phyloP scores from a whole-genome alignment of 768 basidiomycete species.

The Mycena sanguinolenta region DNA sequence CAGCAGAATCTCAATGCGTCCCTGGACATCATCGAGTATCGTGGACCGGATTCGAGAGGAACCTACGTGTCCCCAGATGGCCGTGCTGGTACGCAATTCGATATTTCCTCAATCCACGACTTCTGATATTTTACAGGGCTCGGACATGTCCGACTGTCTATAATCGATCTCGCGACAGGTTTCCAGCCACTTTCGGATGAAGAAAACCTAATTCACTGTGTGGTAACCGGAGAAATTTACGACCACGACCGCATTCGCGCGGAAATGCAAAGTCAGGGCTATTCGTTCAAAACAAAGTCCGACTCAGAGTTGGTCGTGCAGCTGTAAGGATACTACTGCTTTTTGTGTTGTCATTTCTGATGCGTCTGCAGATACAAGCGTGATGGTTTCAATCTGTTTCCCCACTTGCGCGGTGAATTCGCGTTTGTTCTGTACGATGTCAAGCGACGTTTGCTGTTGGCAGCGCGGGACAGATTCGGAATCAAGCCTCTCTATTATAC shows the following conservation, averaged over 20 bases:
- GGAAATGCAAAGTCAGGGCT: no score
- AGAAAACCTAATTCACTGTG: no score
- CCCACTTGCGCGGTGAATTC: no score
- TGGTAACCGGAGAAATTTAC: no score
- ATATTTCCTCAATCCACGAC: neutral
- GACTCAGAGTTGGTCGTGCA: conserved; percentile 38
- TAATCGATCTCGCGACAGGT: no score
- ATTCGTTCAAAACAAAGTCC: conserved; percentile 32
- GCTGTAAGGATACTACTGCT: conserved; percentile 30
- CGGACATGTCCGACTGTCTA: conserved; percentile 36
- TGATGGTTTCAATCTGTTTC: no score
- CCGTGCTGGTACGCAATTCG: conserved; percentile 29
- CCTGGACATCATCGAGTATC: conserved; percentile 30
- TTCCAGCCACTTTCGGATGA: no score
- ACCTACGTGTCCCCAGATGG: conserved; percentile 32
- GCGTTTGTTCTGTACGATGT: no score
- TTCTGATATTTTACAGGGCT: conserved; percentile 19
- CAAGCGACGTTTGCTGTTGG: conserved; percentile 28
- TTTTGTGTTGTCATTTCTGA: conserved; percentile 37
- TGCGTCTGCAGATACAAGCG: no score
- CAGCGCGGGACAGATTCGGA: conserved; percentile 38
- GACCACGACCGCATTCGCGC: no score
- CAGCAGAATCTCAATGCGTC: conserved; percentile 14
- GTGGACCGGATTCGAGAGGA: conserved; percentile 36
- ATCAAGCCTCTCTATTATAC: conserved; percentile 41